Evolutionary conservation across 1,284 basidiomycete genomes (phyloP), one percentile per base, ranked within the genome.

Genomic region (Moniliella sp.): DNA sequence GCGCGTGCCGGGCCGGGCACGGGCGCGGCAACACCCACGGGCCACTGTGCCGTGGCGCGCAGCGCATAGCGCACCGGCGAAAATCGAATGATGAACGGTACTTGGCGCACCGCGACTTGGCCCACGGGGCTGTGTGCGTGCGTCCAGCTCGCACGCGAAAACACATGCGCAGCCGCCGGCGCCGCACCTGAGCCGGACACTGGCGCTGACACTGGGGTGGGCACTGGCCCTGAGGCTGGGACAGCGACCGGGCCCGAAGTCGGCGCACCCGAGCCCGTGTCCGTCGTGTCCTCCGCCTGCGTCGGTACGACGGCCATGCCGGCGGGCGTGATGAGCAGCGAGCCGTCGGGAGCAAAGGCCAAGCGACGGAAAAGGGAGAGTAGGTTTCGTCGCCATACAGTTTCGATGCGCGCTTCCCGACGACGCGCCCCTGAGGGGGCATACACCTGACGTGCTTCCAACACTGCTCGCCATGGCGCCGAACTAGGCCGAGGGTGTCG

Each of bases 361-460:
- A 97, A 65, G 16, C 88, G 71, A 17, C 91, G 69, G 69, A 94
- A 97, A 66, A 97, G 97, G 46, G 88, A 83, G 81, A 86, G 50
- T 75, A 83, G 46, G 75, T 80, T 61, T 94, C 86, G 58, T 97
- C 88, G 27, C 86, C 84, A 50, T 94, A 99, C 15, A 97, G 66
- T n/a, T n/a, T n/a, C n/a, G n/a, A n/a, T n/a, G n/a, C n/a, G n/a
- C n/a, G n/a, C n/a, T n/a, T n/a, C n/a, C n/a, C n/a, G n/a, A n/a
- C n/a, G n/a, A n/a, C n/a, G n/a, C n/a, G n/a, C n/a, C n/a, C n/a
- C n/a, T n/a, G n/a, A n/a, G n/a, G n/a, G n/a, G n/a, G n/a, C n/a
- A n/a, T n/a, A n/a, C n/a, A n/a, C n/a, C n/a, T n/a, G n/a, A n/a
- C n/a, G n/a, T n/a, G n/a, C n/a, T n/a, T n/a, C n/a, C n/a, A n/a